phyloP scores from a whole-genome alignment of 805 yeast genomes.

The Yarrowia porcina region DNA sequence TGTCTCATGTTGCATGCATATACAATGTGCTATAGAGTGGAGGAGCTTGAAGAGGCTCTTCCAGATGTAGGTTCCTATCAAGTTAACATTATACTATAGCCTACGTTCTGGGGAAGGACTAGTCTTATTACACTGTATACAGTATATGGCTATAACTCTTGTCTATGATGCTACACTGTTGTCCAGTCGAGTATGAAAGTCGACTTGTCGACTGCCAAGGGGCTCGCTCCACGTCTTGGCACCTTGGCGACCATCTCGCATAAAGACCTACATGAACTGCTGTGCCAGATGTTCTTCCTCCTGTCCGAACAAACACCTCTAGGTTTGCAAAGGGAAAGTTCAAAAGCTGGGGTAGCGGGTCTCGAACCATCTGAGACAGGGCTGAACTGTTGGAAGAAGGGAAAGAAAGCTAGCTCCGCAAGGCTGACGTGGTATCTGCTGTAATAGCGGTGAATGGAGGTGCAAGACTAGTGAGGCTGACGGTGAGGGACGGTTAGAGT shows the following conservation, averaged over 20 bases:
- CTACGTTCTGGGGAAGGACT: no score
- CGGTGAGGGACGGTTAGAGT: no score
- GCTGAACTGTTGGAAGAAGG: neutral
- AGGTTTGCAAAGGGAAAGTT: neutral
- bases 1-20: conserved; percentile 2
- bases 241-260: neutral
- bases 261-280: no score
- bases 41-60: no score
- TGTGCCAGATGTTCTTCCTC: neutral
- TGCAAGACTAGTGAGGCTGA: neutral
- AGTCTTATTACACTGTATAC: no score
- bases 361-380: neutral
- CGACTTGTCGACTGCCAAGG: conserved; percentile 4
- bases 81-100: no score
- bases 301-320: neutral
- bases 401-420: neutral
- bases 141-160: no score
- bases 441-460: neutral
- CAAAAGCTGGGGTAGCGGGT: conserved; percentile 12
- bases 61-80: no score
- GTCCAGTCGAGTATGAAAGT: neutral
- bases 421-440: conserved; percentile 7
- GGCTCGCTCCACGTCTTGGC: neutral
- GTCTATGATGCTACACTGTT: no score
- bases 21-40: neutral